A percentile compares a stretch with the other conserved stretches of the same genome.
These are phyloP conservation scores for Stephania cephalantha DNA, from an alignment of 164 flowering plant species.

Conservation along the genomic window DNA sequence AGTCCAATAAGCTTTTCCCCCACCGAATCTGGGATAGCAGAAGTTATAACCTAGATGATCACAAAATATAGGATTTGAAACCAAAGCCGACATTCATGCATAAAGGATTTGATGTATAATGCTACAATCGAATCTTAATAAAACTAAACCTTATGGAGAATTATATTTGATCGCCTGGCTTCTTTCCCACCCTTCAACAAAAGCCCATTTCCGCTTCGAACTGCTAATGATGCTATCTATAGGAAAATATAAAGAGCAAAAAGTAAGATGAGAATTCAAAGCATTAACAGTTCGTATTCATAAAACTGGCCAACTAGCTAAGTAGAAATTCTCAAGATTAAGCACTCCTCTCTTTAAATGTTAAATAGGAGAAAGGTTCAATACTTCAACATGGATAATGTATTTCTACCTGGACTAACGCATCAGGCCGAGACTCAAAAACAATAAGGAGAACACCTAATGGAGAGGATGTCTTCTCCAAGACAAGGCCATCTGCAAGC, in stretches of 20 bases:
- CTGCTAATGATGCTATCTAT: constrained; percentile 94
- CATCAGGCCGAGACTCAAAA: constrained; percentile 99
- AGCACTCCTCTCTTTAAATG: not conserved
- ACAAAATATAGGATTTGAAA: not conserved
- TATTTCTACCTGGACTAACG: constrained; percentile 79
- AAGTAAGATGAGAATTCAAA: not conserved
- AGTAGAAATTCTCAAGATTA: not conserved
- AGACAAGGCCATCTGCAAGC: constrained; percentile 86
- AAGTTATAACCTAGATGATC: constrained; percentile 60
- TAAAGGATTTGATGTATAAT: not conserved
- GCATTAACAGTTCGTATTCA: not conserved
- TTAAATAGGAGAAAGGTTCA: not conserved
- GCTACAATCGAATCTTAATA: not conserved
- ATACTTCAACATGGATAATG: not conserved
- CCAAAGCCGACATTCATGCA: not conserved
- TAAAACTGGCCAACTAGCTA: not conserved
- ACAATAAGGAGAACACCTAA: constrained; percentile 93
- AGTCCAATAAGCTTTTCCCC: constrained; percentile 85
- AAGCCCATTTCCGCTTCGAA: constrained; percentile 95
- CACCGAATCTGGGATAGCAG: constrained; percentile 68
- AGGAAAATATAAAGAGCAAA: constrained; percentile 9
- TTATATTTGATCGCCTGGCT: constrained; percentile 82
- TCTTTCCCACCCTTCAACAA: constrained; percentile 98
- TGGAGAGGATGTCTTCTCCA: constrained; percentile 87
- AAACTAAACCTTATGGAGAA: constrained; percentile 72